Base-by-base conservation (phyloP, 495 filamentous ascomycete genomes). In the Daldinia decipiens region DNA sequence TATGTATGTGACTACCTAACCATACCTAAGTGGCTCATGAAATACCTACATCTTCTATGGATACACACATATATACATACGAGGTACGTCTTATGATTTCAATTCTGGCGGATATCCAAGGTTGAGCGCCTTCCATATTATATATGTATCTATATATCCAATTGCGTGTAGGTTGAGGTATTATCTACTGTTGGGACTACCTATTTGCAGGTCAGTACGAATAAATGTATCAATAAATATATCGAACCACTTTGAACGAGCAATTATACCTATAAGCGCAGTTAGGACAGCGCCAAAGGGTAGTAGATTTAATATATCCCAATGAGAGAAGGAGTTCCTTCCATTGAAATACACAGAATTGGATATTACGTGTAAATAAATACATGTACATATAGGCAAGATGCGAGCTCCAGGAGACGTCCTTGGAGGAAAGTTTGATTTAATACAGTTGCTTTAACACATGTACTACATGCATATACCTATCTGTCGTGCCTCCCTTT, bases 61-160 rank as follows among this genome's bases (percentile, higher is more conserved):
- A 39, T 36, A 60, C 24, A 11, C 19, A 56, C 26, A 19, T 34
- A 15, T 29, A 55, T 59, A 59, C 56, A 36, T 59, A 62, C 40
- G 40, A 7, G 40, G 17, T 45, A 45, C 40, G 40, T 19, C 17
- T 45, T 21, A 8, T 19, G 17, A 17, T 45, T 45, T 45, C 17
- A 45, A 45, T 11, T 19, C 21, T 45, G 40, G 40, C 17, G 40
- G 40, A 45, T 45, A 45, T 45, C n/a, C 3, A 21, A 17, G 40
- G n/a, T 9, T 45, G 12, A 17, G 17, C 7, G 17, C 17, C 17
- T 45, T 4, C 19, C 5, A 21, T 21, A n/a, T n/a, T n/a, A n/a
- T 11, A 45, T 19, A 43, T 29, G 15, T 54, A 34, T 11, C n/a
- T 24, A 26, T 24, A 0, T 57, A 57, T 32, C 54, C 29, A 55